These are phyloP conservation scores for Fusarium brachygibbosum DNA, from an alignment of 2,329 filamentous ascomycete species.

Conservation along the genomic window DNA sequence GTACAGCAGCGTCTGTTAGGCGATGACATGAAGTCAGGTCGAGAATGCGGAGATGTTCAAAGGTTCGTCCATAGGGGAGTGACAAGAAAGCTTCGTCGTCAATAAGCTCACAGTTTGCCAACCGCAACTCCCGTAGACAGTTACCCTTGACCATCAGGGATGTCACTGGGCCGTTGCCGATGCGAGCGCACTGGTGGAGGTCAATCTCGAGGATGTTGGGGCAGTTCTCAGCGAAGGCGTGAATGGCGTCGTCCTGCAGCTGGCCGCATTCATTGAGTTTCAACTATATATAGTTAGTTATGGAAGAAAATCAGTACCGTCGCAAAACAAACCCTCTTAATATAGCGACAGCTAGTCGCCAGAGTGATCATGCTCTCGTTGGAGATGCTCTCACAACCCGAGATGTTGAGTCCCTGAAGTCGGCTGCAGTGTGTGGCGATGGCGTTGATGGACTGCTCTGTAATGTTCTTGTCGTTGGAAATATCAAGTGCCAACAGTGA, in stretches of 20 bases:
- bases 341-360: constrained; percentile 83
- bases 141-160: constrained; percentile 82
- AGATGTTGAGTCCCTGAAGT: constrained; percentile 93
- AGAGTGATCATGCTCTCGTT: constrained; percentile 87
- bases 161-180: constrained; percentile 87
- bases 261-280: constrained; percentile 96
- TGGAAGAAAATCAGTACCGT: not conserved
- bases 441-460: constrained; percentile 81
- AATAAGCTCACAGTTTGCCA: constrained; percentile 87
- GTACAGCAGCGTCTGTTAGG: constrained; percentile 87
- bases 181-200: constrained; percentile 83
- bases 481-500: constrained; percentile 92
- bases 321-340: constrained; percentile 78
- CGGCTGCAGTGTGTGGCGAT: constrained; percentile 86
- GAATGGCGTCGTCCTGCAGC: constrained; percentile 83
- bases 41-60: constrained; percentile 91
- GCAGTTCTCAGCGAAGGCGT: constrained; percentile 89
- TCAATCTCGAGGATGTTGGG: constrained; percentile 97
- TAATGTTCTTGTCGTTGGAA: constrained; percentile 85
- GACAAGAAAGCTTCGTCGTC: constrained; percentile 89
- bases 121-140: constrained; percentile 88
- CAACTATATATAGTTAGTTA: constrained; percentile 65
- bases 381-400: constrained; percentile 84
- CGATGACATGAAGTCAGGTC: constrained; percentile 91
- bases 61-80: constrained; percentile 76